phyloP scores from a whole-genome alignment of 75 land plant species.

The Cunninghamia lanceolata region DNA sequence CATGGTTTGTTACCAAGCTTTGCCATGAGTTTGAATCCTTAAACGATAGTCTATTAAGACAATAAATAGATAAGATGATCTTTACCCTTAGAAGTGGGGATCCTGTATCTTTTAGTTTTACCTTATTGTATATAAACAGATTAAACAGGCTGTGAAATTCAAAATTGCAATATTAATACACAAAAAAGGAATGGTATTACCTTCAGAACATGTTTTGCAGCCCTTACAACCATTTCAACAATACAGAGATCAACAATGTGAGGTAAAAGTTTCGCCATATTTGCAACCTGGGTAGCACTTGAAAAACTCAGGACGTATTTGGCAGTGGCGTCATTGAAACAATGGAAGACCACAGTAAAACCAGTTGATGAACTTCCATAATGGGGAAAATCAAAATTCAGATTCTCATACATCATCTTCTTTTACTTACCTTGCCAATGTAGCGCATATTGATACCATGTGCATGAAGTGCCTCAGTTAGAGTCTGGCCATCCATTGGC shows the following conservation, averaged over 20 bases:
- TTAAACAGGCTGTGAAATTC: neutral
- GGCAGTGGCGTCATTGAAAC: neutral
- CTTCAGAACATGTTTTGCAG: constrained; percentile 94
- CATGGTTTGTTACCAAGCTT: neutral
- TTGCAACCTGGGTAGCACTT: constrained; percentile 61
- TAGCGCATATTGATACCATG: constrained; percentile 97
- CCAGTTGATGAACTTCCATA: neutral
- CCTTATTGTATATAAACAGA: neutral
- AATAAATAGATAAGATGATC: neutral
- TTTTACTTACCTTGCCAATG: constrained; percentile 73
- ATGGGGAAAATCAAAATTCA: neutral
- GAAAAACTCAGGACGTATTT: neutral
- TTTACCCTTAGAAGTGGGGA: neutral
- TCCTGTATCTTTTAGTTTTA: neutral
- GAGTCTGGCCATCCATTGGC: constrained; percentile 99
- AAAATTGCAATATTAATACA: neutral
- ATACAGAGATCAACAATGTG: constrained; percentile 88
- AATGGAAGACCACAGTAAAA: neutral
- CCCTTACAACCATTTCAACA: constrained; percentile 80
- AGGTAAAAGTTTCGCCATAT: constrained; percentile 77
- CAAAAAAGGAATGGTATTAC: constrained; percentile 22
- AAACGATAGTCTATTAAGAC: neutral
- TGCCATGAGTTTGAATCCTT: neutral
- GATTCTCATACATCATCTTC: neutral
- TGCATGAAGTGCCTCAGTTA: constrained; percentile 98